These are phyloP conservation scores for Diplogelasinospora grovesii DNA, from an alignment of 495 filamentous ascomycete species.

Conservation along the genomic window DNA sequence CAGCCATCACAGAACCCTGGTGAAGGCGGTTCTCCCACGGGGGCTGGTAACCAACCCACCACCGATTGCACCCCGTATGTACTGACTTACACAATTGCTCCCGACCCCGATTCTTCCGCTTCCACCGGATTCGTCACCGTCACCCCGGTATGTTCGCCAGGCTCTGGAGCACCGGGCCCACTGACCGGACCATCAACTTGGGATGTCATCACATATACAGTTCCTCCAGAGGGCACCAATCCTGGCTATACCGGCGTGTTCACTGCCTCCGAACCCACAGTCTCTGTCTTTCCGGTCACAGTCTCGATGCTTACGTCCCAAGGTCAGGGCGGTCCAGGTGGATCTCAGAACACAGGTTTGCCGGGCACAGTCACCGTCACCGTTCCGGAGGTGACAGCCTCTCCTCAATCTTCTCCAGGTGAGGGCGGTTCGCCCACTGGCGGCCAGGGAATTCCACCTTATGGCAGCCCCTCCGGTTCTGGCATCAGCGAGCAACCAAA, in stretches of 20 bases:
- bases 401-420: background rate
- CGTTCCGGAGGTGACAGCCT: background rate
- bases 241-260: constrained; percentile 13
- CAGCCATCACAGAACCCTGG: background rate
- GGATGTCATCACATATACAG: constrained; percentile 13
- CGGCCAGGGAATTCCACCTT: background rate
- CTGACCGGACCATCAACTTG: background rate
- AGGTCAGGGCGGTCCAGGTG: background rate
- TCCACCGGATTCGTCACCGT: constrained; percentile 15
- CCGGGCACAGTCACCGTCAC: constrained; percentile 7
- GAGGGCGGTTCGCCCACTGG: background rate
- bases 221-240: constrained; percentile 7
- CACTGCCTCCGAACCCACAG: constrained; percentile 2
- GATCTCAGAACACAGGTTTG: background rate
- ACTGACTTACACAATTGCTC: constrained; percentile 17
- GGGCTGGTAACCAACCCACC: background rate
- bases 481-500: background rate
- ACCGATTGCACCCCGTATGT: background rate
- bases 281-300: constrained; percentile 2
- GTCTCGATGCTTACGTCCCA: constrained; percentile 1
- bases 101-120: constrained; percentile 2
- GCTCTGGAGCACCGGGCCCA: background rate
- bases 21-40: too few relatives aligned
- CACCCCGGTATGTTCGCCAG: background rate
- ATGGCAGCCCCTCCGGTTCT: constrained; percentile 1